Percentiles rank a stretch among this genome's conserved stretches.
Conservation (phyloP, 169 alveolate genomes). For the Cryptosporidium viatorum region DNA sequence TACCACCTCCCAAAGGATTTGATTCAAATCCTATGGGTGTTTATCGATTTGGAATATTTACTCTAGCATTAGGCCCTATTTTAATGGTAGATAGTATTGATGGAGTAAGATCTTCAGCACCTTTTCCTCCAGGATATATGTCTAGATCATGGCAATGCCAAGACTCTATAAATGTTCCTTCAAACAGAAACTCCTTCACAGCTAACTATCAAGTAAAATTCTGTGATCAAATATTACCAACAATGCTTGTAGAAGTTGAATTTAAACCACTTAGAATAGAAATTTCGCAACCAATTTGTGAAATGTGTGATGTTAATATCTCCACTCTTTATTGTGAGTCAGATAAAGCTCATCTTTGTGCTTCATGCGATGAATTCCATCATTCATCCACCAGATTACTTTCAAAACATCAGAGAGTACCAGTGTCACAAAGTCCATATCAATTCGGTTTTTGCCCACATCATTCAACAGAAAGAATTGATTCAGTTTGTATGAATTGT, state of each 20-base stretch:
- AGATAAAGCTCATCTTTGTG: slow-evolving; percentile 90
- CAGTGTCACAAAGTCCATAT: slow-evolving; percentile 89
- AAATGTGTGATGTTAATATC: slow-evolving; percentile 83
- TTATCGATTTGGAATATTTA: slow-evolving; percentile 50
- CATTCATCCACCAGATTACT: slow-evolving; percentile 86
- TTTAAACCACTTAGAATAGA: slow-evolving; percentile 84
- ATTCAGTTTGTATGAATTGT: slow-evolving; percentile 89
- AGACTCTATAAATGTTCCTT: slow-evolving; percentile 37
- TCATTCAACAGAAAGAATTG: slow-evolving; percentile 90
- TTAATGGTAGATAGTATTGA: slow-evolving; percentile 47
- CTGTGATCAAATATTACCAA: slow-evolving; percentile 84
- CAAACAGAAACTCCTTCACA: slow-evolving; percentile 43
- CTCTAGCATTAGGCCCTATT: slow-evolving; percentile 61
- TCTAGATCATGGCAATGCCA: slow-evolving; percentile 64
- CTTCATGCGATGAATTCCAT: slow-evolving; percentile 86
- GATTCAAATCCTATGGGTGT: slow-evolving; percentile 67
- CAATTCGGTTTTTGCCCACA: slow-evolving; percentile 90
- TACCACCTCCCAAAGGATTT: slow-evolving; percentile 71
- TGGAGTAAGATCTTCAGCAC: slow-evolving; percentile 35
- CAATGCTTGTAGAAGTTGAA: slow-evolving; percentile 82
- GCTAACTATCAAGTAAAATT: slow-evolving; percentile 80
- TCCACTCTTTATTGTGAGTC: slow-evolving; percentile 86
- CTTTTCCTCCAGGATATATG: slow-evolving; percentile 75
- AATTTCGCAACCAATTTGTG: slow-evolving; percentile 87
- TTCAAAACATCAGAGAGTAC: slow-evolving; percentile 87